phyloP scores from a whole-genome alignment of 2,329 filamentous ascomycete genomes.

The Colletotrichum sp. region DNA sequence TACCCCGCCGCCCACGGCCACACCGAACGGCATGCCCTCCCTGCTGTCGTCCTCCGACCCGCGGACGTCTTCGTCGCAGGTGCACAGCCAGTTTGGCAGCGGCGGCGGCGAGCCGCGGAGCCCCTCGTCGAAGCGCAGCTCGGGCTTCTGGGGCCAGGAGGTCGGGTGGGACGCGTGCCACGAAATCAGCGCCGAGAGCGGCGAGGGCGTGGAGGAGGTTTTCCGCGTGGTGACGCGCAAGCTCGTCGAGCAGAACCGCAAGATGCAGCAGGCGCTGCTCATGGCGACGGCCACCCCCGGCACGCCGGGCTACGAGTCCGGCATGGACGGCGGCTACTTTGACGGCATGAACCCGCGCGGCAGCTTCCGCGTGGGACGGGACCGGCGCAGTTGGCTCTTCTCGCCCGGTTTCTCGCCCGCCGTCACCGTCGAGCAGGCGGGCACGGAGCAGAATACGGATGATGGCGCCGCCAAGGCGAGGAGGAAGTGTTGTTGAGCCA shows the following conservation, averaged over 20 bases:
- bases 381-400: conserved; percentile 64
- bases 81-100: conserved; percentile 27
- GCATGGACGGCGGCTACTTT: conserved; percentile 54
- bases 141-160: conserved; percentile 89
- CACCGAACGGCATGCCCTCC: conserved; percentile 34
- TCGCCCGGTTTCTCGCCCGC: conserved; percentile 57
- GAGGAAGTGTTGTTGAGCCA: conserved; percentile 29
- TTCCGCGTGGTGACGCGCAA: conserved; percentile 74
- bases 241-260: conserved; percentile 67
- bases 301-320: conserved; percentile 49
- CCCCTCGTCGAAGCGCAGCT: conserved; percentile 69
- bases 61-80: conserved; percentile 12
- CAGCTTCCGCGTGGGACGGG: conserved; percentile 62
- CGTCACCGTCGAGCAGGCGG: conserved; percentile 50
- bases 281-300: conserved; percentile 58
- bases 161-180: conserved; percentile 97
- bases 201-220: conserved; percentile 95
- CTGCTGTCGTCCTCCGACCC: conserved; percentile 26
- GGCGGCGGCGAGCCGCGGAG: conserved; percentile 57
- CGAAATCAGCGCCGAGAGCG: conserved; percentile 92
- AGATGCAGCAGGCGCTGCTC: conserved; percentile 63
- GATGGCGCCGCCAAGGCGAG: conserved; percentile 22
- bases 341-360: conserved; percentile 50
- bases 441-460: conserved; percentile 25
- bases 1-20: conserved; percentile 71